These are phyloP conservation scores for Periconia sp. DNA, from an alignment of 2,329 filamentous ascomycete genomes.

Conservation along the genomic window DNA sequence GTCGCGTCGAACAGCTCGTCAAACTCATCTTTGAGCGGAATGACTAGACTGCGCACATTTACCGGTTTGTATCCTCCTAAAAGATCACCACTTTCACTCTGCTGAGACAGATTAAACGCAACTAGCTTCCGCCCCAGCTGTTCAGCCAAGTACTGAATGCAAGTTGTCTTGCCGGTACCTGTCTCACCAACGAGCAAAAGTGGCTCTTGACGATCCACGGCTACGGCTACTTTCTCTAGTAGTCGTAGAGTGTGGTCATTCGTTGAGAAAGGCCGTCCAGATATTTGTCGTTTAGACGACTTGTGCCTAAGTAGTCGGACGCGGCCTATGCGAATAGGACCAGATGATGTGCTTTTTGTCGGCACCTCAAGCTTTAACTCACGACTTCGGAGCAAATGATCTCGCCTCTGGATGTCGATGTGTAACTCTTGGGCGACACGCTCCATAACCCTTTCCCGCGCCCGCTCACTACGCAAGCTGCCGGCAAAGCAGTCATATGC, in stretches of 20 bases:
- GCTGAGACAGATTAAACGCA: constrained; percentile 95
- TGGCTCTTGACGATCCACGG: constrained; percentile 84
- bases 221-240: constrained; percentile 85
- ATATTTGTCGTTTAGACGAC: constrained; percentile 46
- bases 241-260: constrained; percentile 84
- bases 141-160: constrained; percentile 89
- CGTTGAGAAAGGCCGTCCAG: constrained; percentile 75
- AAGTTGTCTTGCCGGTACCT: constrained; percentile 96
- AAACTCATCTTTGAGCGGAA: constrained; percentile 93
- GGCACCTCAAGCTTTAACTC: constrained; percentile 66
- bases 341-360: constrained; percentile 30
- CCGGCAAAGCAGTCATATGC: constrained; percentile 91
- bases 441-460: constrained; percentile 66
- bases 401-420: constrained; percentile 79
- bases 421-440: constrained; percentile 87
- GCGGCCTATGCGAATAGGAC: constrained; percentile 46
- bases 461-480: constrained; percentile 71
- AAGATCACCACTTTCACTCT: constrained; percentile 95
- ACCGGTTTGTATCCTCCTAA: constrained; percentile 96
- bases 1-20: constrained; percentile 86
- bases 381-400: constrained; percentile 77
- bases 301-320: constrained; percentile 54
- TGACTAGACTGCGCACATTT: constrained; percentile 83
- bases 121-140: constrained; percentile 85
- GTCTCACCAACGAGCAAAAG: constrained; percentile 97